Evolutionary conservation across 495 filamentous ascomycete genomes (phyloP).

Genomic region (Massariosphaeria phaeospora): DNA sequence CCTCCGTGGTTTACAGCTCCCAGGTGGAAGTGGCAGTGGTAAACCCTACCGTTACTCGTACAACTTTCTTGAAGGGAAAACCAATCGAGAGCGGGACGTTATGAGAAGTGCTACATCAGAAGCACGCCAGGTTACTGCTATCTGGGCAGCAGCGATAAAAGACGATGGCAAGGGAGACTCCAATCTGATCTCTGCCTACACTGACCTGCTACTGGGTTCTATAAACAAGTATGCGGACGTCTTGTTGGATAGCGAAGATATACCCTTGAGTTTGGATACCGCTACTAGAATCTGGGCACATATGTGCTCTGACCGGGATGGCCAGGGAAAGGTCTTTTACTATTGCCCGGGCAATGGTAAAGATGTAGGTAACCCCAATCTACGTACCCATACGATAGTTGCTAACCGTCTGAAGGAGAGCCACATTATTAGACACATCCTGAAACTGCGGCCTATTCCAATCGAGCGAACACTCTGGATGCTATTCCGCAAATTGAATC

Average conservation of each 20-base stretch:
- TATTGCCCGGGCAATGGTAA: background rate
- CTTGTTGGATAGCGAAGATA: background rate
- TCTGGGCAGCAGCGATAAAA: background rate
- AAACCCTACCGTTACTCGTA: slow-evolving; percentile 5
- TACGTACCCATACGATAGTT: no score
- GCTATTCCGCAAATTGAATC: background rate
- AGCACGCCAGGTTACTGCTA: background rate
- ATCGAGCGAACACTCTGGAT: background rate
- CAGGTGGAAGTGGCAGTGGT: background rate
- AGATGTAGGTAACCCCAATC: background rate
- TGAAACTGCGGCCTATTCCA: background rate
- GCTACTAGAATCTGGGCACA: no score
- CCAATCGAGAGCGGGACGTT: background rate
- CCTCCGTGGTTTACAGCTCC: background rate
- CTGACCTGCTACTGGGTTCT: background rate
- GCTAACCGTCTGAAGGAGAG: background rate
- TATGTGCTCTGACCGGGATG: no score
- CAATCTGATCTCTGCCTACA: background rate
- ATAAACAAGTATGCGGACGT: background rate
- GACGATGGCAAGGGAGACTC: background rate
- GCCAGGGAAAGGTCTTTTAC: no score
- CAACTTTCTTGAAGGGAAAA: background rate
- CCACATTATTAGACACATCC: background rate
- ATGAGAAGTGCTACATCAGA: background rate
- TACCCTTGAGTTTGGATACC: no score